A percentile compares a stretch with the other conserved stretches of the same genome.
Conservation (phyloP, 768 basidiomycete genomes). For the Suillus variegatus region DNA sequence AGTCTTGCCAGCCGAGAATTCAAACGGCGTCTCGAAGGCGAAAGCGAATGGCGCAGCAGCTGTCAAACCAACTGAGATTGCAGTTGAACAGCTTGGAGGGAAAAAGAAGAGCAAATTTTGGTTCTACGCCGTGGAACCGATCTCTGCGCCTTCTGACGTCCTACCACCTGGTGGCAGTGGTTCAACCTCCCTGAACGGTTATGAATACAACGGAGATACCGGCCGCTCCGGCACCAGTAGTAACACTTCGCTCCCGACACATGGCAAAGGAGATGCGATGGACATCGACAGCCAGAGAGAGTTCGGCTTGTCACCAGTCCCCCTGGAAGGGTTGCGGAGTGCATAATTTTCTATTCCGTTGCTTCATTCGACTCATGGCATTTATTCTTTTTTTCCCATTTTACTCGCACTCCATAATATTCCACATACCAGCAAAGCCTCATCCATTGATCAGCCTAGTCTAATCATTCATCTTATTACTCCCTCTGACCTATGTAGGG, state of each 20-base stretch:
- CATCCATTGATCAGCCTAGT: slow-evolving; percentile 26
- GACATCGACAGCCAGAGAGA: slow-evolving; percentile 24
- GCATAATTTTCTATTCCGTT: slow-evolving; percentile 12
- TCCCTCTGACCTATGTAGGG: slow-evolving; percentile 18
- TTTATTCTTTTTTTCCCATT: slow-evolving; percentile 16
- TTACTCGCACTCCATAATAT: slow-evolving; percentile 22
- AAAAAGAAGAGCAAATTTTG: slow-evolving; percentile 88
- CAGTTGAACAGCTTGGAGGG: slow-evolving; percentile 74
- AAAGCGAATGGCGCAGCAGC: slow-evolving; percentile 64
- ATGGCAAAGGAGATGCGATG: slow-evolving; percentile 18
- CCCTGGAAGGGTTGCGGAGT: slow-evolving; percentile 18
- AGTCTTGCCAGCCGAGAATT: slow-evolving; percentile 23
- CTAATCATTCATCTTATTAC: slow-evolving; percentile 30
- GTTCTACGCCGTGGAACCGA: slow-evolving; percentile 85
- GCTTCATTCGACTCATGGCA: slow-evolving; percentile 11
- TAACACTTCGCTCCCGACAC: slow-evolving; percentile 11
- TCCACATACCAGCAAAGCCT: slow-evolving; percentile 28
- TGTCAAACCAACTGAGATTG: slow-evolving; percentile 70
- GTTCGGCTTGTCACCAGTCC: slow-evolving; percentile 18
- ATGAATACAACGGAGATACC: slow-evolving; percentile 16
- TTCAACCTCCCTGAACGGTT: slow-evolving; percentile 22
- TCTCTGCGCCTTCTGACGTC: slow-evolving; percentile 33
- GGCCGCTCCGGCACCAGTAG: slow-evolving; percentile 9
- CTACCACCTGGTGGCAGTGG: slow-evolving; percentile 22
- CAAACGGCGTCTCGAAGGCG: slow-evolving; percentile 41